Percentiles rank a stretch among this genome's conserved stretches.
Conservation (phyloP, 2,329 filamentous ascomycete species). For the Diplodia scrobiculata region DNA sequence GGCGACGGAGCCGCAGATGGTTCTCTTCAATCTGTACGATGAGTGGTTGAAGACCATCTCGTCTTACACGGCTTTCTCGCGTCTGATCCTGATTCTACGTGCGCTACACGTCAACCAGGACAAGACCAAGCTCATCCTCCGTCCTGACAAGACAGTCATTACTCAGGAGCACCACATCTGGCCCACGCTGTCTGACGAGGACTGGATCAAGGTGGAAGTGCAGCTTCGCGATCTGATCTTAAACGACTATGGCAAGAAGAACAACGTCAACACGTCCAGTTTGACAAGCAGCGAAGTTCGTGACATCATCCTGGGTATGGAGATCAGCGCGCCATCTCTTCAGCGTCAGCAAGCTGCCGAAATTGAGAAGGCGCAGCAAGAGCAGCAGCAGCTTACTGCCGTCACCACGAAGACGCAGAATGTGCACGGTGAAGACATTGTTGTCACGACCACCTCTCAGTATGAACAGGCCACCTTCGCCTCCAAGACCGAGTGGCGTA, state of each 20-base stretch:
- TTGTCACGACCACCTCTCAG: conserved; percentile 95
- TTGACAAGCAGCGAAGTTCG: conserved; percentile 95
- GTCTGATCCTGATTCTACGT: conserved; percentile 87
- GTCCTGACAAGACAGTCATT: conserved; percentile 96
- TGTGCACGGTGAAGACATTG: conserved; percentile 93
- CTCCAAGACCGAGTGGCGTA: conserved; percentile 98
- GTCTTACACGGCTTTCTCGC: conserved; percentile 97
- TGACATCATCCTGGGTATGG: conserved; percentile 99
- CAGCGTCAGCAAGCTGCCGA: conserved; percentile 97
- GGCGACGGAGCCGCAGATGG: conserved; percentile 99
- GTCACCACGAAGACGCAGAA: conserved; percentile 99
- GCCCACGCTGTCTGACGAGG: conserved; percentile 90
- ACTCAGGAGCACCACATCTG: conserved; percentile 99
- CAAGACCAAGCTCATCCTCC: conserved; percentile 93
- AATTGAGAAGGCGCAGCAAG: conserved; percentile 98
- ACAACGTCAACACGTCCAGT: conserved; percentile 98
- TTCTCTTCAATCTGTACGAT: conserved; percentile 97
- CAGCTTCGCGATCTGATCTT: conserved; percentile 92
- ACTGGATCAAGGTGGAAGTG: conserved; percentile 99
- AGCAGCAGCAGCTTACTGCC: conserved; percentile 93
- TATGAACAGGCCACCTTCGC: conserved; percentile 98
- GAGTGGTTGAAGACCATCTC: conserved; percentile 99
- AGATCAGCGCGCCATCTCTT: conserved; percentile 96
- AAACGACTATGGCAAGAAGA: conserved; percentile 99
- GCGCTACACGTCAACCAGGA: conserved; percentile 97